Percentiles rank a stretch among this genome's conserved stretches.
phyloP scores from a whole-genome alignment of 176 grass and related monocot species.

The Bolboschoenus planiculmis region DNA sequence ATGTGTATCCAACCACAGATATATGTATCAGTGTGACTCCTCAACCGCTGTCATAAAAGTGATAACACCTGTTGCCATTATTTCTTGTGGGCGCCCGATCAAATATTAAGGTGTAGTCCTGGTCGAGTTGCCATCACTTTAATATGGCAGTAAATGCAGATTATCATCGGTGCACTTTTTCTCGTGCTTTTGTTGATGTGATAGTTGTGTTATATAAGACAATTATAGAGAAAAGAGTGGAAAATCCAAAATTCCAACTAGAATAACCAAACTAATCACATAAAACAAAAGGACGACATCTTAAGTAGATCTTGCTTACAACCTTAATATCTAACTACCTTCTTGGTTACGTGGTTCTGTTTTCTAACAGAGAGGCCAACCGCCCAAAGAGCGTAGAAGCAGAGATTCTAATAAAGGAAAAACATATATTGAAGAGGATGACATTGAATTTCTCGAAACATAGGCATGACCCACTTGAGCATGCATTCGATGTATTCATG shows the following conservation, averaged over 20 bases:
- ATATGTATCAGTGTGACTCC: not conserved
- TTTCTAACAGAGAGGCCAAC: conserved; percentile 46
- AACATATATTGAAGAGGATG: conserved; percentile 48
- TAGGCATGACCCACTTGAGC: conserved; percentile 8
- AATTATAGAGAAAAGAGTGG: not conserved
- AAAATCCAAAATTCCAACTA: not conserved
- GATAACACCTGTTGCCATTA: not conserved
- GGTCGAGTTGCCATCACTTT: not conserved
- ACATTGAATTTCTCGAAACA: conserved; percentile 49
- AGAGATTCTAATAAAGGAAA: conserved; percentile 63
- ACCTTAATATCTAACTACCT: not conserved
- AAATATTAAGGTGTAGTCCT: not conserved
- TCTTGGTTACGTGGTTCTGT: conserved; percentile 22
- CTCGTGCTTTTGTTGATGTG: not conserved
- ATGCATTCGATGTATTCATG: not conserved
- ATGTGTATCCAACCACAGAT: not conserved
- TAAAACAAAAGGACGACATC: not conserved
- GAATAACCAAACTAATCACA: not conserved
- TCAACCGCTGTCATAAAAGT: not conserved
- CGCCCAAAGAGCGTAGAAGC: conserved; percentile 29
- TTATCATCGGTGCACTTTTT: not conserved
- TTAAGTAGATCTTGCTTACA: not conserved
- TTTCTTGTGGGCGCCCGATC: not conserved
- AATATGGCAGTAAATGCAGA: not conserved
- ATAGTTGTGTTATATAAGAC: not conserved